Base-by-base conservation (phyloP, 2,329 filamentous ascomycete species). In the Emericellopsis atlantica region DNA sequence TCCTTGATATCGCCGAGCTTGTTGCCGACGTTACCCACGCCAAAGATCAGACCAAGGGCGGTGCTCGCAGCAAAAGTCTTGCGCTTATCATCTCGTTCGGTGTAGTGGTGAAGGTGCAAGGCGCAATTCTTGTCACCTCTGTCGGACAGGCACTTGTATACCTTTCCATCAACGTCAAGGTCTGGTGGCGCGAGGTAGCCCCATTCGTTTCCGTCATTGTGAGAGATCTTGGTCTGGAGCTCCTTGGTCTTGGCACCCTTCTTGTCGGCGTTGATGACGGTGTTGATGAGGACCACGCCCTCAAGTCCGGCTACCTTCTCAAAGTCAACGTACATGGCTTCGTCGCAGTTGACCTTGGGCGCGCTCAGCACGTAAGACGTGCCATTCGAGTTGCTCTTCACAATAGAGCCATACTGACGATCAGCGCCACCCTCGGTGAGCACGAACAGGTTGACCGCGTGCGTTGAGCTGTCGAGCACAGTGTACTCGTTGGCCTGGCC, bases 341-440 rank as follows among this genome's bases (percentile, higher is more conserved):
- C 65, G 54, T 95, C 79, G 50, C 86, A 76, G 60, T 96, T 95
- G 54, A 96, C 87, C 16, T 76, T 77, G 38, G 76, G 68, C 21
- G 92, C 70, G 59, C 85, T 93, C 48, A 94, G 67, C 11, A 95
- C 85, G 54, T 95, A 98, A 2, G 84, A 92, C 1, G 92, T 98
- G 41, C 92, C 92, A 55, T 98, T 96, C 52, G 88, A 95, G 66
- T 98, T 98, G 55, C 88, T 95, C 74, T 96, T 98, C 61, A 98
- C 78, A 50, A 98, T 86, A 21, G 83, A 82, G 32, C 92, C 92
- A 51, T 84, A 88, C 44, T 83, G 76, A 39, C 74, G 76, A 15
- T 77, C 81, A 39, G 68, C 57, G 4, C 67, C 66, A 33, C 72
- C 73, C 51, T 84, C 81, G 33, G 86, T 85, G 1, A 84, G 88